A percentile compares a stretch with the other conserved stretches of the same genome.
Conservation (phyloP, 176 grass and related monocot species). For the Melocanna baccifera region DNA sequence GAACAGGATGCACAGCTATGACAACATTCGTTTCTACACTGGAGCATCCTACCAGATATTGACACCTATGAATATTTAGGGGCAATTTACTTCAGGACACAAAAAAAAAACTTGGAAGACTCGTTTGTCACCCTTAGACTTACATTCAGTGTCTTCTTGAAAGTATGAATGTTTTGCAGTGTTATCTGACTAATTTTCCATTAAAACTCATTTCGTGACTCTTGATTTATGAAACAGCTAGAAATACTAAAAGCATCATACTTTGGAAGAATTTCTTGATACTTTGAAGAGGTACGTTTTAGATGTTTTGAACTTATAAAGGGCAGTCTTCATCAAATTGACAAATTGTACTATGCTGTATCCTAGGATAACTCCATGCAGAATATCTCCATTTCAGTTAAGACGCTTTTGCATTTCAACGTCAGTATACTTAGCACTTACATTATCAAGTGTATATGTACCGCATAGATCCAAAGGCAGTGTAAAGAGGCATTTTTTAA, state of each 20-base stretch:
- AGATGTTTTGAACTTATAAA: background rate
- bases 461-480: background rate
- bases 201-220: background rate
- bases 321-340: background rate
- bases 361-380: background rate
- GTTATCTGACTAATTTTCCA: background rate
- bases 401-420: background rate
- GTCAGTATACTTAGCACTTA: background rate
- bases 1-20: background rate
- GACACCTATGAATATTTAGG: background rate
- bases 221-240: background rate
- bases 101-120: background rate
- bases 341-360: background rate
- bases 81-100: background rate
- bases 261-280: background rate
- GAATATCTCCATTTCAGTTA: background rate
- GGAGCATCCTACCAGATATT: background rate
- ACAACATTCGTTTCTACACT: background rate
- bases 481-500: background rate
- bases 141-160: background rate
- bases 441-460: background rate
- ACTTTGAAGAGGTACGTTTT: background rate
- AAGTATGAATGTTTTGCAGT: background rate
- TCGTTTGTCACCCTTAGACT: no score
- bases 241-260: background rate